phyloP scores from a whole-genome alignment of 1,284 basidiomycete genomes.

The Hemileia vastatrix region DNA sequence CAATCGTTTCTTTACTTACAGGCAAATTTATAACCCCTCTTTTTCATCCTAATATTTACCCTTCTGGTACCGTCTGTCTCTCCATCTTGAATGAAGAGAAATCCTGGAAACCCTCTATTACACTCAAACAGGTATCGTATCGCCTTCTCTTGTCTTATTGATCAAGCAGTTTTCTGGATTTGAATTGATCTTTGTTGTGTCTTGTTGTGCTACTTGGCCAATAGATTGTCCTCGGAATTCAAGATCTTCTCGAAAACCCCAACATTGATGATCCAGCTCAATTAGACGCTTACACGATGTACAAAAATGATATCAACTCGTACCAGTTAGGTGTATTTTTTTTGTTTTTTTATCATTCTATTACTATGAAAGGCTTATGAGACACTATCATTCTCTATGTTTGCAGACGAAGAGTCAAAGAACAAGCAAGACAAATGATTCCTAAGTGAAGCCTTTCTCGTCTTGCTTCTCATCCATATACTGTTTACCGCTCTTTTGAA shows the following conservation, averaged over 20 bases:
- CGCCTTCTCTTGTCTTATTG: background rate
- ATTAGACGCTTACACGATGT: constrained; percentile 93
- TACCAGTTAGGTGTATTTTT: constrained; percentile 13
- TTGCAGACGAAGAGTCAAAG: background rate
- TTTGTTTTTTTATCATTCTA: background rate
- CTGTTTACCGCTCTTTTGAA: too few species aligned
- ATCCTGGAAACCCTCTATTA: constrained; percentile 97
- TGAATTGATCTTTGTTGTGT: background rate
- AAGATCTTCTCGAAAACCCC: constrained; percentile 85
- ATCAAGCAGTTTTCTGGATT: background rate
- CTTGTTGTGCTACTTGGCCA: background rate
- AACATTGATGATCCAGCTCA: constrained; percentile 93
- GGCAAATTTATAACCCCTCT: constrained; percentile 94
- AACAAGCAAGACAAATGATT: background rate
- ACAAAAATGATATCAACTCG: constrained; percentile 56
- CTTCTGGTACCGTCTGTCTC: constrained; percentile 94
- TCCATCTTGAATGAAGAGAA: constrained; percentile 99
- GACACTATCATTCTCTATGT: background rate
- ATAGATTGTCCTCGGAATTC: constrained; percentile 87
- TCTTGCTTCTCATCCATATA: too few species aligned
- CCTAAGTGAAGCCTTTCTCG: too few species aligned
- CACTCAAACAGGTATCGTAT: constrained; percentile 97
- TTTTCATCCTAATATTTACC: constrained; percentile 98
- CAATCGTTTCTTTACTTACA: constrained; percentile 42
- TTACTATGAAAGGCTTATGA: background rate